Evolutionary conservation across 2,329 filamentous ascomycete genomes (phyloP), one percentile per base, ranked within the genome.

Genomic region (Ramularia collo-cygni): DNA sequence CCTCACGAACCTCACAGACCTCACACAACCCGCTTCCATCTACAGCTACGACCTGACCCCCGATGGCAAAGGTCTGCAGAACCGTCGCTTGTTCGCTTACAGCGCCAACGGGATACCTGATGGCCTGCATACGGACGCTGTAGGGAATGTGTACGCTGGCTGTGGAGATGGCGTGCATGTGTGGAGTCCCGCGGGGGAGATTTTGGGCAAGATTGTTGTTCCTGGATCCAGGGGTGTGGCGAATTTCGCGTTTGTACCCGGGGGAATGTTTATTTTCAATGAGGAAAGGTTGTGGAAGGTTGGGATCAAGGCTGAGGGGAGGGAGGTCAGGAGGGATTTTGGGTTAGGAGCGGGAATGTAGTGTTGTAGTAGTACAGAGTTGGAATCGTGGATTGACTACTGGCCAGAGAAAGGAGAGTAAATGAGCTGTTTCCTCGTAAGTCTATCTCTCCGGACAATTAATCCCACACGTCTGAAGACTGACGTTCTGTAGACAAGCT

Each of bases 181-280:
- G 44, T 78, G 72, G 70, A 70, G 65, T 42, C 58, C 65, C 0
- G 64, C 64, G 1, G 74, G 74, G 2, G 61, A 58, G 1, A 46
- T 74, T 13, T 67, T 82, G 50, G 63, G 70, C 4, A 81, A 80
- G 60, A 74, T 82, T 33, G 72, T 47, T 3, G 52, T 61, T 8
- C 52, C 47, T 1, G 49, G 53, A 8, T 12, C 8, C 1, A 52
- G 49, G 6, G 72, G 53, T 51, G 73, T 3, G 64, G 56, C 56
- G 33, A 61, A 61, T 35, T 60, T 61, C 37, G 53, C 54, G 12
- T 61, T 62, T 42, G 52, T 58, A 3, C 58, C 58, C 4, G 53
- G 49, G 5, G 59, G 55, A 5, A 52, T 62, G 12, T 56, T 57
- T 29, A 52, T 60, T 14, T 56, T 60, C 46, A 59, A 60, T 28